Evolutionary conservation across 768 basidiomycete species (phyloP).

Genomic region (Dacryopinax spathularia): DNA sequence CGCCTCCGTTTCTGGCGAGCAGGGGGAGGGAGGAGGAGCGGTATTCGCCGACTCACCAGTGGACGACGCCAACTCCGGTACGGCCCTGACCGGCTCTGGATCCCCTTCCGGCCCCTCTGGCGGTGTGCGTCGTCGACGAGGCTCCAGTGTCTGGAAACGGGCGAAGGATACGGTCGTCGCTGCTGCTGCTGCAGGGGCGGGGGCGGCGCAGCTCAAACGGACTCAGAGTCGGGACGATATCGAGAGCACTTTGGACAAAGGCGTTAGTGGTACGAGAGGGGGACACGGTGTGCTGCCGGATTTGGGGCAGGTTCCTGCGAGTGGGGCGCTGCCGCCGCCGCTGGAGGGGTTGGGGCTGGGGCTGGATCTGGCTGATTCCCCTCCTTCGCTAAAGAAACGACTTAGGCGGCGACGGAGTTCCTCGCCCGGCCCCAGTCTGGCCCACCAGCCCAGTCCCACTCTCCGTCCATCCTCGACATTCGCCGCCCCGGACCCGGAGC

Average conservation of each 20-base stretch:
- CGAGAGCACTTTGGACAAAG: neutral
- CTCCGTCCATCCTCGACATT: conserved; percentile 17
- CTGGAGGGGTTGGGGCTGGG: no score
- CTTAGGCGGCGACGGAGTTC: neutral
- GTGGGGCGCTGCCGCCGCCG: neutral
- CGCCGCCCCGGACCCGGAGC: conserved; percentile 20
- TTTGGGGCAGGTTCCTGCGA: no score
- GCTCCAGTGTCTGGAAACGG: neutral
- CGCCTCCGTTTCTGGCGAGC: no score
- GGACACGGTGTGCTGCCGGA: neutral
- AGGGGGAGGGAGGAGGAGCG: conserved; percentile 1
- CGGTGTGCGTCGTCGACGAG: neutral
- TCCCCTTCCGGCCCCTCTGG: neutral
- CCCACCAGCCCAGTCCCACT: neutral
- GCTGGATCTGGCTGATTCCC: no score
- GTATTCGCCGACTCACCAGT: neutral
- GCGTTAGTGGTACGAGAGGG: neutral
- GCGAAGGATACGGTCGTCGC: neutral
- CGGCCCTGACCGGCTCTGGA: no score
- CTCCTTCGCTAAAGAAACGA: no score
- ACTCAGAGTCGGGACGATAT: neutral
- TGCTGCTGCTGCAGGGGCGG: neutral
- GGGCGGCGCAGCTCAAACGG: no score
- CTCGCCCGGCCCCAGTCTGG: neutral
- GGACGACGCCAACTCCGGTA: neutral